Evolutionary conservation across 345 rosid genomes (phyloP), one percentile per base, ranked within the genome.

Genomic region (Microthlaspi erraticum): DNA sequence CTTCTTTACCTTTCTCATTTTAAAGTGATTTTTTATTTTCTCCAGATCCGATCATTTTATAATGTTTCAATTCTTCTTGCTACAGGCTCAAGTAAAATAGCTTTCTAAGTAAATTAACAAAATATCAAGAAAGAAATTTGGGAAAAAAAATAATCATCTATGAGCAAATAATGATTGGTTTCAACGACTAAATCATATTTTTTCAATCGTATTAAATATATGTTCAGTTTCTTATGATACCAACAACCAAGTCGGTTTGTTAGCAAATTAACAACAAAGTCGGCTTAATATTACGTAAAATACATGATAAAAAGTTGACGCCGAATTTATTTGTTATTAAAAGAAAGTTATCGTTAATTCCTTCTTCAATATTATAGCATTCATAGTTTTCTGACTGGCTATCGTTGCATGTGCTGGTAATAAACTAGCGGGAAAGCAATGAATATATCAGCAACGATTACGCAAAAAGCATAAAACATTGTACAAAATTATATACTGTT

Each of bases 361-460:
- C 10, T 20, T 34, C 12, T 37, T 55, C 12, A 56, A 56, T 64
- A 74, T 42, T 42, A 41, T 42, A 59, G 46, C 41, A 68, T 66
- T 74, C 12, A 66, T n/a, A 33, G 14, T 33, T 74, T 51, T 60
- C 68, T 60, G 68, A 67, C 63, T 42, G 68, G 45, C 56, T 43
- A 67, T 74, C 46, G 68, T 68, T 58, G 77, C 78, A 74, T 74
- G 63, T 74, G 73, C 57, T 60, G 78, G 63, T 60, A 61, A 66
- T 74, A 62, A 34, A 74, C 63, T 60, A 67, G 39, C 73, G 64
- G 64, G 10, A 48, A 67, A 74, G 78, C 64, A 74, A 60, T 74
- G 68, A 74, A 74, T 74, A 44, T 74, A 51, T 74, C 78, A 60
- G 62, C 73, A 74, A 42, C 44, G 12, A 67, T 60, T 52, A 60